Evolutionary conservation across 345 rosid species (phyloP), one percentile per base, ranked within the genome.

Genomic region (Erysimum cheiranthoides): DNA sequence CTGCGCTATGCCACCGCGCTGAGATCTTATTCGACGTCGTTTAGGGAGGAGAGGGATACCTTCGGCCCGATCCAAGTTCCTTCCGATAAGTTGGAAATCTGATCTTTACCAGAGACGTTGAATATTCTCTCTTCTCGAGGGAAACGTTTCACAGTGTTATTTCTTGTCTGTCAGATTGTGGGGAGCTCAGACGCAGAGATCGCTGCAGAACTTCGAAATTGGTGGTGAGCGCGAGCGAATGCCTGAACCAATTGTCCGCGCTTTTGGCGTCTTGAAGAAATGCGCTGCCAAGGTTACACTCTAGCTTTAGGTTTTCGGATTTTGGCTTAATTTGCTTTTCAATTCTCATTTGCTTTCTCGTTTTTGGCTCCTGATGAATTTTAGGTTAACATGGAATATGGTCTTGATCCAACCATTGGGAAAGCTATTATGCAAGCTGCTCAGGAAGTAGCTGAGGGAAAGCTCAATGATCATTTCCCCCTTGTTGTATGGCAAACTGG

Each of bases 401-500:
- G 97, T 47, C 97, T 95, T 81, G 97, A 95, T 70, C 87, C 94
- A 40, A 76, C 86, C 8, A 81, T 92, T 35, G 97, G 91, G 58
- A 92, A 90, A 78, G 98, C 97, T 2, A 85, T 92, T 73, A 92
- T 95, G 93, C 84, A 89, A 82, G 99, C 97, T 3, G 88, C 99
- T 2, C 87, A 95, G 52, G 99, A 95, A 84, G 98, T 95, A 2
- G 96, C 97, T 1, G 96, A 90, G 42, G 97, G 97, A 42, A 92
- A 88, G 74, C 80, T 95, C 38, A 89, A 79, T 12, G 97, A 92
- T 79, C 97, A 92, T 69, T 95, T 95, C 40, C 97, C 96, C 0
- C 97, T 95, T 65, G 93, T 95, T 49, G 87, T 92, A 4, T 95
- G 99, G 99, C 99, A 95, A 86, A 92, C 99, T 69, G 99, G 99